Percentiles rank a stretch among this genome's conserved stretches.
Evolutionary conservation across 2,329 filamentous ascomycete genomes (phyloP).

Genomic region (Cercospora sp.): DNA sequence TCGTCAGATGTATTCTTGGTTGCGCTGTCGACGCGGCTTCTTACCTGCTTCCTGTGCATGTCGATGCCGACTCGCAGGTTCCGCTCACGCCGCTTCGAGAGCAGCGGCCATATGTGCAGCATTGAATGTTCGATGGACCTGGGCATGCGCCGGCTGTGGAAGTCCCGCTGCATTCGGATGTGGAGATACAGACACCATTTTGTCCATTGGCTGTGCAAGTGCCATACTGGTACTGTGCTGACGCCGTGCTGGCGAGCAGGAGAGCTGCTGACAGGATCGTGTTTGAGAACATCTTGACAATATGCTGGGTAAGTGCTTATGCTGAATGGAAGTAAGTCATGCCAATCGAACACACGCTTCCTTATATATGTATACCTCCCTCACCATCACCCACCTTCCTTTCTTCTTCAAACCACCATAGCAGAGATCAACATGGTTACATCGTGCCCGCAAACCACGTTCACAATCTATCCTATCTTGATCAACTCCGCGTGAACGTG

Average conservation of each 20-base stretch:
- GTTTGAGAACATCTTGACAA: background rate
- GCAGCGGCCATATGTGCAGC: slow-evolving; percentile 18
- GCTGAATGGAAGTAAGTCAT: background rate
- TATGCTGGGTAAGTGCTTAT: background rate
- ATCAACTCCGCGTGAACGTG: slow-evolving; percentile 5
- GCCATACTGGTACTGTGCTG: slow-evolving; percentile 17
- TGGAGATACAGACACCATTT: slow-evolving; percentile 18
- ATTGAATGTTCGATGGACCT: slow-evolving; percentile 16
- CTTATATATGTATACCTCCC: background rate
- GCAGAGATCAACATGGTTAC: slow-evolving; percentile 9
- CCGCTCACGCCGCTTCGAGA: slow-evolving; percentile 7
- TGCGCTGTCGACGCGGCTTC: no score
- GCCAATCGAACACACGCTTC: background rate
- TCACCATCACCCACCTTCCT: background rate
- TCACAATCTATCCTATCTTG: slow-evolving; percentile 1
- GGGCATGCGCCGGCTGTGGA: slow-evolving; percentile 15
- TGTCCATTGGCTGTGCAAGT: slow-evolving; percentile 18
- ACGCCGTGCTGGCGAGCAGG: background rate
- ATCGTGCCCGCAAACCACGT: slow-evolving; percentile 1
- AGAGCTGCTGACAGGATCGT: slow-evolving; percentile 1
- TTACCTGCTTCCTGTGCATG: slow-evolving; percentile 10
- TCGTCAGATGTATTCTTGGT: background rate
- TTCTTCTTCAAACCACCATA: background rate
- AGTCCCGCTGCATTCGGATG: slow-evolving; percentile 5
- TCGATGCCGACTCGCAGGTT: slow-evolving; percentile 16